A percentile compares a stretch with the other conserved stretches of the same genome.
Evolutionary conservation across 768 basidiomycete genomes (phyloP).

Genomic region (Psilocybe cubensis): DNA sequence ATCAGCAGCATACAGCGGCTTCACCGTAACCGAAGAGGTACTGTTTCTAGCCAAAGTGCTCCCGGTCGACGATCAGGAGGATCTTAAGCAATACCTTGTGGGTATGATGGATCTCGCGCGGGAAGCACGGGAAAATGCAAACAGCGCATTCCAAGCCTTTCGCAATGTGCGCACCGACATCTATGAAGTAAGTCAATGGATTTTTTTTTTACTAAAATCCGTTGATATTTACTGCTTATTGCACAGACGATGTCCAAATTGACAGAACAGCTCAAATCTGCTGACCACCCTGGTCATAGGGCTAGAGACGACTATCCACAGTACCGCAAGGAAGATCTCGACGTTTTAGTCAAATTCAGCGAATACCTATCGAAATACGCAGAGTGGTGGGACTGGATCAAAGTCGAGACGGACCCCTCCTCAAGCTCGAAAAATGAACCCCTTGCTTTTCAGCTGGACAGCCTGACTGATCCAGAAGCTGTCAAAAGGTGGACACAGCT

Average conservation of each 20-base stretch:
- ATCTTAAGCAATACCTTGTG: constrained; percentile 9
- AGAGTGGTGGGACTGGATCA: constrained; percentile 18
- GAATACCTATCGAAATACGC: constrained; percentile 12
- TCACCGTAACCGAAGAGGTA: constrained; percentile 18
- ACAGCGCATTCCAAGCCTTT: constrained; percentile 8
- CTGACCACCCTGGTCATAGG: no score
- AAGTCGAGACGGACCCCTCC: constrained; percentile 12
- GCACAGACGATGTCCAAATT: constrained; percentile 1
- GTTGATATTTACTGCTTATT: neutral
- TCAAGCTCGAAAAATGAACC: neutral
- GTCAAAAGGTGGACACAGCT: constrained; percentile 10
- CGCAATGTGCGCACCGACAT: constrained; percentile 14
- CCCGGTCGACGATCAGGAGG: constrained; percentile 12
- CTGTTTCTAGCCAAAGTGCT: constrained; percentile 10
- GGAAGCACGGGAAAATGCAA: constrained; percentile 10
- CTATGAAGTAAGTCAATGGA: constrained; percentile 1
- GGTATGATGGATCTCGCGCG: constrained; percentile 16
- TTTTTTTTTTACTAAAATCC: no score
- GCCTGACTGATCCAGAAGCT: constrained; percentile 2
- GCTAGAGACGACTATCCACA: neutral
- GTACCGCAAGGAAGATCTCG: neutral
- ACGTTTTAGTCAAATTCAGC: constrained; percentile 9
- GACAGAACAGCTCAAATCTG: neutral
- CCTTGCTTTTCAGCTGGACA: constrained; percentile 4
- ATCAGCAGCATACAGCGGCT: constrained; percentile 14